phyloP scores from a whole-genome alignment of 768 basidiomycete genomes.

The Phaeotremella fagi region DNA sequence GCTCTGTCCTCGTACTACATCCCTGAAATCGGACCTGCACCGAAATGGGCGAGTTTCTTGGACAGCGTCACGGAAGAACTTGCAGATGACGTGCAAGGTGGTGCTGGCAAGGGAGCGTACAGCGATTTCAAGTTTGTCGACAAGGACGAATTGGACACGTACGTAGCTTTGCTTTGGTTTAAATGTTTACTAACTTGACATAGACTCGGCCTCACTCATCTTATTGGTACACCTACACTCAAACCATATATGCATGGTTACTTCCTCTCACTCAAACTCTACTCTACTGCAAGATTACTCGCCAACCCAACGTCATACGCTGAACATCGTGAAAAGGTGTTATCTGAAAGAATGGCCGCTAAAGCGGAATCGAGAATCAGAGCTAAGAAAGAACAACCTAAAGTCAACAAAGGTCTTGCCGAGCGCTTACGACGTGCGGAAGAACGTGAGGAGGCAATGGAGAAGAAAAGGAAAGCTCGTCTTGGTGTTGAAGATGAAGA shows the following conservation, averaged over 20 bases:
- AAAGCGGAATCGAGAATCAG: constrained; percentile 90
- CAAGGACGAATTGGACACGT: constrained; percentile 77
- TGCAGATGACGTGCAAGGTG: constrained; percentile 69
- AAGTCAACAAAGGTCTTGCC: constrained; percentile 80
- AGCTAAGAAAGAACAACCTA: constrained; percentile 65
- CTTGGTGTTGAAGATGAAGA: constrained; percentile 47
- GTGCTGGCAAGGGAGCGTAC: constrained; percentile 56
- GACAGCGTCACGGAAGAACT: constrained; percentile 98
- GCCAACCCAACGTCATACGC: constrained; percentile 94
- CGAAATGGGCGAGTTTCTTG: constrained; percentile 94
- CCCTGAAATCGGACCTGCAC: constrained; percentile 92
- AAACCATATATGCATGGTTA: constrained; percentile 99
- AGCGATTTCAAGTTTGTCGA: constrained; percentile 98
- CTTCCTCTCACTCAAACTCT: constrained; percentile 91
- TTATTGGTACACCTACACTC: constrained; percentile 88
- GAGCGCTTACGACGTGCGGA: constrained; percentile 64
- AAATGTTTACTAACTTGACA: neutral
- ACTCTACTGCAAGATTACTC: constrained; percentile 90
- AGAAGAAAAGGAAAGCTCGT: constrained; percentile 47
- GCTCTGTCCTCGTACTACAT: constrained; percentile 92
- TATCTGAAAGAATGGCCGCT: constrained; percentile 85
- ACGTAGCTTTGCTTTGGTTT: constrained; percentile 44
- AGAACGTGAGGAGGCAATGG: constrained; percentile 56
- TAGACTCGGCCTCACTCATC: constrained; percentile 90
- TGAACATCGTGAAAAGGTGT: constrained; percentile 83